Base-by-base conservation (phyloP, 768 basidiomycete species). In the Kwoniella sp. region DNA sequence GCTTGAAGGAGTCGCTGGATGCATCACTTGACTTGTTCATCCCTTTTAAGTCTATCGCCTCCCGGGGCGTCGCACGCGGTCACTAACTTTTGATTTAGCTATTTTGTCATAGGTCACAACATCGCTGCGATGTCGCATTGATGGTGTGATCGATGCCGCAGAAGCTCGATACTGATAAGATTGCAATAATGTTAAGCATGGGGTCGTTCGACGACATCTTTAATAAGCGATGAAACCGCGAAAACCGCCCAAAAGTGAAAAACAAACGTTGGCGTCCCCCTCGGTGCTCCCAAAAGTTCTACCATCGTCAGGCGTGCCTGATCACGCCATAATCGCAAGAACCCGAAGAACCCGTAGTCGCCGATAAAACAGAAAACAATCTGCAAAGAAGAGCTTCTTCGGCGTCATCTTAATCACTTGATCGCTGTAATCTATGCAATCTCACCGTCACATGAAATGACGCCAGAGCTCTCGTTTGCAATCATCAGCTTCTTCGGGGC, bases 121-220 rank as follows among this genome's bases (percentile, higher is more conserved):
- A 45, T n/a, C 26, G 22, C 4, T 15, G 1, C 13, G 2, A 41
- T 57, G 56, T 22, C 23, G 56, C 9, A 23, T 38, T 20, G 31
- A 60, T 60, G 58, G 50, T 60, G 58, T 60, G 58, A 60, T 60
- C 26, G 28, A 26, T 50, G 15, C 11, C 41, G 41, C 15, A 5
- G 13, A 34, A n/a, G n/a, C 7, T 34, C 34, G 34, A 34, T 34
- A 34, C 3, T 45, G 41, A 45, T 45, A 45, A 45, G 41, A 45
- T 45, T 45, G 41, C 41, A 45, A 45, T 45, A 8, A 45, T 17
- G 41, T 3, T 9, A 17, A 5, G 7, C 34, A 5, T 13, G 34
- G 34, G 7, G 34, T 5, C 7, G 7, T 5, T 34, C 34, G 5
- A 34, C 13, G 34, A 34, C 34, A 34, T 5, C 20, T 8, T 9